Evolutionary conservation across 2,329 filamentous ascomycete genomes (phyloP).

Genomic region (Aureobasidium zeae): DNA sequence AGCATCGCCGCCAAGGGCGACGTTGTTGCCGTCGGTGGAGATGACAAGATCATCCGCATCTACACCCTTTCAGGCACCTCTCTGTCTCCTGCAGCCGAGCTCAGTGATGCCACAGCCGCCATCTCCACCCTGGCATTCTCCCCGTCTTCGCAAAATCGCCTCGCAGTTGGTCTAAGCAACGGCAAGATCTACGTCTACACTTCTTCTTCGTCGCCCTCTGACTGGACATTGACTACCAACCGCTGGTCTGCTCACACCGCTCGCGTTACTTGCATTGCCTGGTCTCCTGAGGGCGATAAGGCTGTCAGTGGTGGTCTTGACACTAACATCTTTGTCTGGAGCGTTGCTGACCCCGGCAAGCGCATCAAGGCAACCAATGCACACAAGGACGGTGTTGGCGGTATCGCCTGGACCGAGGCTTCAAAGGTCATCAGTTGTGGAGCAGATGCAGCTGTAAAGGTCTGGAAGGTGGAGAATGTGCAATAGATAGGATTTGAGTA

Average conservation of each 20-base stretch:
- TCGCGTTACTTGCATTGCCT: constrained; percentile 59
- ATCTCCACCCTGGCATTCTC: constrained; percentile 82
- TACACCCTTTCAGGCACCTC: constrained; percentile 52
- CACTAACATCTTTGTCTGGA: constrained; percentile 90
- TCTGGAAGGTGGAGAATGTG: constrained; percentile 62
- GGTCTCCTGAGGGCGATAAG: constrained; percentile 69
- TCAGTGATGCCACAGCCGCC: constrained; percentile 59
- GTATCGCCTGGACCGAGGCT: constrained; percentile 67
- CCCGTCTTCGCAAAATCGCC: constrained; percentile 54
- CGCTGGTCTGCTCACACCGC: constrained; percentile 65
- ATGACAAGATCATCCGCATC: constrained; percentile 65
- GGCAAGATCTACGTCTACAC: constrained; percentile 84
- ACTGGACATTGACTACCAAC: constrained; percentile 69
- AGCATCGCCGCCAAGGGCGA: constrained; percentile 60
- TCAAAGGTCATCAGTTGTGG: constrained; percentile 66
- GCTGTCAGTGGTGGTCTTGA: constrained; percentile 80
- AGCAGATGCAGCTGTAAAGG: constrained; percentile 81
- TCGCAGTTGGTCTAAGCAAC: constrained; percentile 73
- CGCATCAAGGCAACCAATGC: constrained; percentile 77
- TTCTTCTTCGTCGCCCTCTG: constrained; percentile 26
- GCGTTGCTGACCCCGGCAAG: constrained; percentile 69
- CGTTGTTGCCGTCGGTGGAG: constrained; percentile 65
- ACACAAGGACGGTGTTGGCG: constrained; percentile 92
- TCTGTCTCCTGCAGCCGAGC: constrained; percentile 43
- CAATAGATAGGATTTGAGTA: constrained; percentile 1